Evolutionary conservation across 2,329 filamentous ascomycete genomes (phyloP).

Genomic region (Xylariaceae sp.): DNA sequence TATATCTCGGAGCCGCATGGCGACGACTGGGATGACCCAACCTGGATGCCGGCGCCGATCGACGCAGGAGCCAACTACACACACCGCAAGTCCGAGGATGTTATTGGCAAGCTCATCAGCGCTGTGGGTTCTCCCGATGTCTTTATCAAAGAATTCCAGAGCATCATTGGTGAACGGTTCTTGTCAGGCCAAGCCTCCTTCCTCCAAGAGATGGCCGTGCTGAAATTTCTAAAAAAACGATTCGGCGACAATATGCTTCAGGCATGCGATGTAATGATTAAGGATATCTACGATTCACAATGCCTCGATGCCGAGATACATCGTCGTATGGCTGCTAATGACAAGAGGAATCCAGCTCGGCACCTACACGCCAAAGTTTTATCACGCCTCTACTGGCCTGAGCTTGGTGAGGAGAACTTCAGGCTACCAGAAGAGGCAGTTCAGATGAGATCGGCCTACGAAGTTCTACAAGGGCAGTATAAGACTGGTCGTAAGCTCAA

Average conservation of each 20-base stretch:
- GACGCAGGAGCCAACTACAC: constrained; percentile 92
- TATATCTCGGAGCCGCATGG: constrained; percentile 48
- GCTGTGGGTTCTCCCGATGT: constrained; percentile 84
- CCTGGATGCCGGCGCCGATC: constrained; percentile 86
- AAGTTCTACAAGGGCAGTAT: constrained; percentile 67
- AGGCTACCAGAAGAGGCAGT: constrained; percentile 54
- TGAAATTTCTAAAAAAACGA: constrained; percentile 80
- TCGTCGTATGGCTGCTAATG: constrained; percentile 34
- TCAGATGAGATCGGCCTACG: constrained; percentile 64
- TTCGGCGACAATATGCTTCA: constrained; percentile 84
- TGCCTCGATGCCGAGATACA: constrained; percentile 65
- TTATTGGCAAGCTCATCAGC: constrained; percentile 83
- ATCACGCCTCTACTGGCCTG: constrained; percentile 90
- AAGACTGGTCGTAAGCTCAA: constrained; percentile 82
- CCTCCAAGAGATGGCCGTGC: constrained; percentile 72
- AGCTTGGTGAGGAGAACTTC: constrained; percentile 66
- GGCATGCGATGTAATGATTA: constrained; percentile 95
- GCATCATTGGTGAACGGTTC: constrained; percentile 79
- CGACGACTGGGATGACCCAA: constrained; percentile 81
- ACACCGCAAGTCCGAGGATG: constrained; percentile 80
- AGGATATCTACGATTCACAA: constrained; percentile 80
- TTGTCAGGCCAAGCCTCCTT: constrained; percentile 62
- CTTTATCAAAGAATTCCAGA: constrained; percentile 92
- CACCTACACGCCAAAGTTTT: constrained; percentile 76
- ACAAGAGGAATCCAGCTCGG: constrained; percentile 29